These are phyloP conservation scores for Clonostachys byssicola DNA, from an alignment of 2,329 filamentous ascomycete genomes.

Conservation along the genomic window DNA sequence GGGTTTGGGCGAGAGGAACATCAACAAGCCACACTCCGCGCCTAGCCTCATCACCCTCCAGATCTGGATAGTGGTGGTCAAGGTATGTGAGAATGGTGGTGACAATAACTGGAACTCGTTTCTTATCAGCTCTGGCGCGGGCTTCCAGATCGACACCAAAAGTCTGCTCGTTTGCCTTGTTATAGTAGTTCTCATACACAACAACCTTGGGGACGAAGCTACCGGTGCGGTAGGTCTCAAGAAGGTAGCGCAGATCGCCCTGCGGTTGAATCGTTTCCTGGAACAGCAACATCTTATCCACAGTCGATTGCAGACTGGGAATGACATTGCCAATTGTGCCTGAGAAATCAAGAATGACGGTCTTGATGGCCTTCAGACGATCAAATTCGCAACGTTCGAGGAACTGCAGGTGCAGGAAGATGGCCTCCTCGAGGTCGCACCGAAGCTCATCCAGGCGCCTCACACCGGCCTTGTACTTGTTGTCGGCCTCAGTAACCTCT, in stretches of 20 bases:
- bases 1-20: conserved; percentile 78
- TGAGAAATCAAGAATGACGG: conserved; percentile 94
- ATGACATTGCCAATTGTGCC: conserved; percentile 98
- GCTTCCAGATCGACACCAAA: conserved; percentile 98
- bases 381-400: conserved; percentile 97
- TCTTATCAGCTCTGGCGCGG: conserved; percentile 86
- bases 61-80: conserved; percentile 93
- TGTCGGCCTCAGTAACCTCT: conserved; percentile 86
- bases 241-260: conserved; percentile 84
- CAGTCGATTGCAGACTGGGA: conserved; percentile 87
- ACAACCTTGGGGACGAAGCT: conserved; percentile 87
- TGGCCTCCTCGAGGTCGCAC: conserved; percentile 93
- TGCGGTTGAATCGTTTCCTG: conserved; percentile 97
- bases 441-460: conserved; percentile 84
- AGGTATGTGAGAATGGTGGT: conserved; percentile 93
- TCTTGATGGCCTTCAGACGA: conserved; percentile 95
- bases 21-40: conserved; percentile 93
- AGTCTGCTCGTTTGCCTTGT: conserved; percentile 93
- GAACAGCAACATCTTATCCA: conserved; percentile 98
- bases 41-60: conserved; percentile 92
- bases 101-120: conserved; percentile 88
- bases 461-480: conserved; percentile 86
- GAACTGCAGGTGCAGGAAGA: conserved; percentile 88
- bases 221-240: conserved; percentile 96
- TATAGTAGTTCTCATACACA: conserved; percentile 98